phyloP scores from a whole-genome alignment of 257 asterid species.

The Haberlea rhodopensis region DNA sequence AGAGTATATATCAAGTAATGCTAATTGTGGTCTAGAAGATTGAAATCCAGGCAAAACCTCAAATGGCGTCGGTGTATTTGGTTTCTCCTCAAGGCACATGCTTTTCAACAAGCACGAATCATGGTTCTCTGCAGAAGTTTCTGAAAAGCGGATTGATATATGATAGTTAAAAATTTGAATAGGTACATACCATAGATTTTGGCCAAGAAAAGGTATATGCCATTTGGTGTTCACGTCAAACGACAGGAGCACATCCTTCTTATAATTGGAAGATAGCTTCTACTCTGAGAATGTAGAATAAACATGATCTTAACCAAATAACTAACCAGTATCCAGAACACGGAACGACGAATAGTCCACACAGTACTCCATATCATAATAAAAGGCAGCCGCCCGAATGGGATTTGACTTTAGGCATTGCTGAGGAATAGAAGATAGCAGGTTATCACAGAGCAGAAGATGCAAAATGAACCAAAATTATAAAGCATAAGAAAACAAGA shows the following conservation, averaged over 20 bases:
- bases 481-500: background rate
- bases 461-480: constrained; percentile 17
- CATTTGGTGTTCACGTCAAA: background rate
- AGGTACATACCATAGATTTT: background rate
- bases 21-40: constrained; percentile 46
- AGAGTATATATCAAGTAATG: constrained; percentile 69
- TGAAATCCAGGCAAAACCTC: constrained; percentile 36
- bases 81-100: constrained; percentile 28
- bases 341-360: constrained; percentile 82
- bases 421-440: constrained; percentile 38
- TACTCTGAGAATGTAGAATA: constrained; percentile 5
- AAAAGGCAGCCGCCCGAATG: constrained; percentile 50
- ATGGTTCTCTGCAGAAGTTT: constrained; percentile 28
- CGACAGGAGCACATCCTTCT: background rate
- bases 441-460: constrained; percentile 17
- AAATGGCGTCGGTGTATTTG: constrained; percentile 40
- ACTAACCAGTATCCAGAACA: constrained; percentile 50
- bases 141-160: constrained; percentile 32
- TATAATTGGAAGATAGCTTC: background rate
- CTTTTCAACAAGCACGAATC: constrained; percentile 31
- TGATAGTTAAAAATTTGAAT: constrained; percentile 5
- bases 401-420: constrained; percentile 31
- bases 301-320: constrained; percentile 9
- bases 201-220: constrained; percentile 1
- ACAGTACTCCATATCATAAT: constrained; percentile 86